Evolutionary conservation across 2,329 filamentous ascomycete genomes (phyloP).

Genomic region (Immersiporthe knoxdaviesiana): DNA sequence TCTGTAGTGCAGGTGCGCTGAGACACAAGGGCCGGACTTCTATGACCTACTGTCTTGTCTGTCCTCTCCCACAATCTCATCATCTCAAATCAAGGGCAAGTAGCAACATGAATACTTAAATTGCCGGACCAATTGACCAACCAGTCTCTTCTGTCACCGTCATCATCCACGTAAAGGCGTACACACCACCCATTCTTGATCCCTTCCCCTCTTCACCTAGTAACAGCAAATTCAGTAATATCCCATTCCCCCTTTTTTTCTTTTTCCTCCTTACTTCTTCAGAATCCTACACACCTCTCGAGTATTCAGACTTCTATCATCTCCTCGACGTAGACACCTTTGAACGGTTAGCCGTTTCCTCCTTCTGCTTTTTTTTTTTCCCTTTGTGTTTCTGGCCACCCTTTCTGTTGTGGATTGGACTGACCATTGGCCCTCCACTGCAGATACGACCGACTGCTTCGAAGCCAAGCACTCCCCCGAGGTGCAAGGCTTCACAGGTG

Average conservation of each 20-base stretch:
- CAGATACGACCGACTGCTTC: slow-evolving; percentile 12
- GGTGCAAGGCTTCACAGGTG: background rate
- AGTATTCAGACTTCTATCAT: background rate
- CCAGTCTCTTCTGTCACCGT: background rate
- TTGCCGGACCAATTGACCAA: background rate
- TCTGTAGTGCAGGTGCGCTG: background rate
- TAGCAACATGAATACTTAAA: background rate
- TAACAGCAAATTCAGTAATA: background rate
- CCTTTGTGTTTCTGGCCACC: background rate
- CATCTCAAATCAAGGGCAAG: background rate
- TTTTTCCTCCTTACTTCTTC: background rate
- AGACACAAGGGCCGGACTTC: background rate
- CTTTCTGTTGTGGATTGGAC: background rate
- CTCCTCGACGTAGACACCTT: slow-evolving; percentile 1
- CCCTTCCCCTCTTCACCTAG: background rate
- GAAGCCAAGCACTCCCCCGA: background rate
- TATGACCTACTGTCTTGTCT: background rate
- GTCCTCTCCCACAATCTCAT: background rate
- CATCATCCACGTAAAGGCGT: background rate
- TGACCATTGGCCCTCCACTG: background rate
- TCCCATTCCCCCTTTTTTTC: background rate
- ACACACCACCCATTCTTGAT: background rate
- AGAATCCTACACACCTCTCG: background rate
- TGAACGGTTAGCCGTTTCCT: background rate
- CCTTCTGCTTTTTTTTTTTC: too few relatives aligned